phyloP scores from a whole-genome alignment of 2,329 filamentous ascomycete genomes.

The Chaetomium olivaceum region DNA sequence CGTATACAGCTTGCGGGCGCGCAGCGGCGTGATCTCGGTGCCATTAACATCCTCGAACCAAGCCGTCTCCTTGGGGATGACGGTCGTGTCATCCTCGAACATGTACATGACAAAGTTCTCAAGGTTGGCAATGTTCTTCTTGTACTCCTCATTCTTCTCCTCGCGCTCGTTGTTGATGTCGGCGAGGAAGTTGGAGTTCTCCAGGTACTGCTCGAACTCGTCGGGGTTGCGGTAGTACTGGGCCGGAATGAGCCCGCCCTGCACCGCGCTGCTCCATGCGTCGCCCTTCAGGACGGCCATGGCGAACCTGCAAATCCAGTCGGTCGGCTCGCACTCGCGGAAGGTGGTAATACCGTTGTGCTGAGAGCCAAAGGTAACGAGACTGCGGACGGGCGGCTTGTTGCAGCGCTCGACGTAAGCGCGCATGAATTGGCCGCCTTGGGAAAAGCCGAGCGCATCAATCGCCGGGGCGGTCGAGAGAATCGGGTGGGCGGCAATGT shows the following conservation, averaged over 20 bases:
- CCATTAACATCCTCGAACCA: constrained; percentile 89
- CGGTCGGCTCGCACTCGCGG: constrained; percentile 66
- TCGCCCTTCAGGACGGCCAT: constrained; percentile 76
- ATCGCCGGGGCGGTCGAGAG: constrained; percentile 78
- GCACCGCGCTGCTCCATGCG: constrained; percentile 77
- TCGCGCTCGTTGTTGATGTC: constrained; percentile 93
- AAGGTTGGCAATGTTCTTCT: constrained; percentile 65
- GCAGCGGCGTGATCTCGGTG: constrained; percentile 66
- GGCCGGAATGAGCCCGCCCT: constrained; percentile 80
- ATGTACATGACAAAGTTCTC: constrained; percentile 85
- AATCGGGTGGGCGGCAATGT: constrained; percentile 73
- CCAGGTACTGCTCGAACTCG: constrained; percentile 72
- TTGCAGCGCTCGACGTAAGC: constrained; percentile 89
- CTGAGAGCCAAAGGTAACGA: constrained; percentile 87
- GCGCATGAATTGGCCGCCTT: constrained; percentile 94
- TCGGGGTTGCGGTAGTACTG: constrained; percentile 85
- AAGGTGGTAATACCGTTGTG: constrained; percentile 92
- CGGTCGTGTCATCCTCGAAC: constrained; percentile 82
- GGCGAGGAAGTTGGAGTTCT: constrained; percentile 82
- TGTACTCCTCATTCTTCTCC: constrained; percentile 73
- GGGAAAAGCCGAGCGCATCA: constrained; percentile 91
- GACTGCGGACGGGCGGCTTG: constrained; percentile 67
- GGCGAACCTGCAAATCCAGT: constrained; percentile 80
- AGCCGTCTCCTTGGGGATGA: constrained; percentile 83
- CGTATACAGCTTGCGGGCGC: constrained; percentile 71